Percentiles rank a stretch among this genome's conserved stretches.
Evolutionary conservation across 2,329 filamentous ascomycete species (phyloP).

Genomic region (Cladosporium colombiae): DNA sequence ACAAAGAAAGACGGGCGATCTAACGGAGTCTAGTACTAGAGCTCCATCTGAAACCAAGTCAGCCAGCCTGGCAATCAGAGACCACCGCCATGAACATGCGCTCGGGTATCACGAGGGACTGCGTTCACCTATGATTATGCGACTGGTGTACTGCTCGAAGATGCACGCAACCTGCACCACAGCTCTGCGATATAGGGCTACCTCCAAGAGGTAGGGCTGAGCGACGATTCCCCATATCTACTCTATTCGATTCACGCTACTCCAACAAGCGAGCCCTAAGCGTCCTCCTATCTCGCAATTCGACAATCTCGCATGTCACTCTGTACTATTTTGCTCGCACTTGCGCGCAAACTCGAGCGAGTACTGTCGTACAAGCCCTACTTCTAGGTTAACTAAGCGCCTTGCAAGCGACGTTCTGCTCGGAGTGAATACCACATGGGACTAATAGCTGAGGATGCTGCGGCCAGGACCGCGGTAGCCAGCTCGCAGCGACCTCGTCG

Average conservation of each 20-base stretch:
- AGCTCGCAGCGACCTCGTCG: neutral
- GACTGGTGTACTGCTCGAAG: neutral
- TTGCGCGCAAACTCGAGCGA: neutral
- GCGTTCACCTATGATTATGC: too few species aligned
- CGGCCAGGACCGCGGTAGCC: neutral
- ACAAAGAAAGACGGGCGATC: too few species aligned
- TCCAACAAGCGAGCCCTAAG: neutral
- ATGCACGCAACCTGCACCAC: neutral
- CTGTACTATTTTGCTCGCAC: neutral
- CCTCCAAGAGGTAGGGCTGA: neutral
- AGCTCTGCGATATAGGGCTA: neutral
- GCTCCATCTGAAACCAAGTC: too few species aligned
- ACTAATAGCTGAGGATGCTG: neutral
- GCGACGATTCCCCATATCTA: neutral
- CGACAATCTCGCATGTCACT: neutral
- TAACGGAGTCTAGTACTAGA: too few species aligned
- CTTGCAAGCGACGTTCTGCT: neutral
- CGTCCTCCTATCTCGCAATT: neutral
- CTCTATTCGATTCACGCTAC: conserved; percentile 2
- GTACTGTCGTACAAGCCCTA: neutral
- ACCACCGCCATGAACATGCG: too few species aligned
- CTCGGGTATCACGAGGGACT: too few species aligned
- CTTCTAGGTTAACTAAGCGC: neutral
- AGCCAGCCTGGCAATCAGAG: too few species aligned
- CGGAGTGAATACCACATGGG: neutral